Conservation (phyloP, 306 rosid genomes). For the Rubus parviflorus region DNA sequence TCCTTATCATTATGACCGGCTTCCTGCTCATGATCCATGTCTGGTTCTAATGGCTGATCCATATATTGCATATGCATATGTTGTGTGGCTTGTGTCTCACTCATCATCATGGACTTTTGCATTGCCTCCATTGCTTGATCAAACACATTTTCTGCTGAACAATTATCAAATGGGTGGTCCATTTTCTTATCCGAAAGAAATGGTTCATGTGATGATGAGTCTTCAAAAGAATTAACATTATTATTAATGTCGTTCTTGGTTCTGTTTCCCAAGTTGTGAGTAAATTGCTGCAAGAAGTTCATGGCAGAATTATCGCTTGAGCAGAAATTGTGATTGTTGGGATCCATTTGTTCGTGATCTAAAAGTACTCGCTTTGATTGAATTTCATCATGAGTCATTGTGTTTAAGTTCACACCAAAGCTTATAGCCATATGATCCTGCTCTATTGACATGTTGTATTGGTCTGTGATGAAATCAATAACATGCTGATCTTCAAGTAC, state of each 20-base stretch:
- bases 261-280: constrained; percentile 37
- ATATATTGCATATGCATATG: constrained; percentile 31
- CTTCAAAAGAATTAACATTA: constrained; percentile 24
- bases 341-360: constrained; percentile 43
- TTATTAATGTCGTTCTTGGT: constrained; percentile 28
- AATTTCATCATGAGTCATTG: constrained; percentile 33
- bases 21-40: constrained; percentile 44
- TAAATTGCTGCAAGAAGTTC: constrained; percentile 60
- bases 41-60: constrained; percentile 34
- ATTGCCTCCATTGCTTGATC: constrained; percentile 33
- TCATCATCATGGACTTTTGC: constrained; percentile 39
- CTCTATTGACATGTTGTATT: constrained; percentile 43
- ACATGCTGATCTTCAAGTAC: constrained; percentile 69
- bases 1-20: constrained; percentile 29
- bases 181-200: constrained; percentile 47
- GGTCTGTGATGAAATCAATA: constrained; percentile 53
- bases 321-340: constrained; percentile 23
- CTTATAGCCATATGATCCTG: constrained; percentile 23
- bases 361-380: constrained; percentile 35
- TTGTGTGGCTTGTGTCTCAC: constrained; percentile 24
- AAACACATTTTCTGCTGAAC: constrained; percentile 30
- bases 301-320: constrained; percentile 42
- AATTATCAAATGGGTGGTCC: constrained; percentile 23
- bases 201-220: constrained; percentile 50
- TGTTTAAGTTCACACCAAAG: constrained; percentile 9